Evolutionary conservation across 495 filamentous ascomycete species (phyloP).

Genomic region (Annulohypoxylon bovei): DNA sequence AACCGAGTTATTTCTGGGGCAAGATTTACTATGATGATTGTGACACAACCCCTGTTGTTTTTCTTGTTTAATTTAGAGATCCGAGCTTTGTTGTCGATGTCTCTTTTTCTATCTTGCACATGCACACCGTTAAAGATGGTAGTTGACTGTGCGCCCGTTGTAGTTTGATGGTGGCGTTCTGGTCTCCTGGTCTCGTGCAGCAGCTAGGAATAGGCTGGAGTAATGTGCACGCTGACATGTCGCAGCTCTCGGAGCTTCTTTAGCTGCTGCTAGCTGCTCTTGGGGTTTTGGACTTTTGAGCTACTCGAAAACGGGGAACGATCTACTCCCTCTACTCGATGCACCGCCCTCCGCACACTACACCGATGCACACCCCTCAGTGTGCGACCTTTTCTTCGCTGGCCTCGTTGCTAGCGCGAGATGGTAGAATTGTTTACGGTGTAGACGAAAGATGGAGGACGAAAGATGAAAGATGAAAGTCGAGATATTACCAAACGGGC

Average conservation of each 20-base stretch:
- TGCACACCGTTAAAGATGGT: constrained; percentile 15
- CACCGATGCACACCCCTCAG: background rate
- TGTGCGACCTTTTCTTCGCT: constrained; percentile 16
- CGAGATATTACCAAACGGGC: constrained; percentile 1
- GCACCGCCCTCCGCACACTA: background rate
- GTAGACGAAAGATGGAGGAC: no score
- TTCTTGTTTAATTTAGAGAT: constrained; percentile 4
- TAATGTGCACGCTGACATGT: constrained; percentile 38
- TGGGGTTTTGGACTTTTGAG: constrained; percentile 9
- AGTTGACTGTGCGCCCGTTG: constrained; percentile 16
- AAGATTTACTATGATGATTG: constrained; percentile 9
- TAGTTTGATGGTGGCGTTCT: constrained; percentile 20
- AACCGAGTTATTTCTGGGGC: constrained; percentile 13
- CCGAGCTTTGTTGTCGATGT: background rate
- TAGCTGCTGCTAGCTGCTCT: constrained; percentile 24
- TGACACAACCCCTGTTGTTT: constrained; percentile 4
- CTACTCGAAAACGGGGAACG: constrained; percentile 32
- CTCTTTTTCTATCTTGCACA: constrained; percentile 1
- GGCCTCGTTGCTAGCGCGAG: constrained; percentile 23
- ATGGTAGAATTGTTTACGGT: no score
- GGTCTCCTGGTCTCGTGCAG: constrained; percentile 37
- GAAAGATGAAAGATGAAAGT: no score
- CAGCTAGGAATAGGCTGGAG: constrained; percentile 15
- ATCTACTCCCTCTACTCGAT: constrained; percentile 28
- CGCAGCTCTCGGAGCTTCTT: constrained; percentile 37